phyloP scores from a whole-genome alignment of 768 basidiomycete genomes.

The Amanita polypyramis region DNA sequence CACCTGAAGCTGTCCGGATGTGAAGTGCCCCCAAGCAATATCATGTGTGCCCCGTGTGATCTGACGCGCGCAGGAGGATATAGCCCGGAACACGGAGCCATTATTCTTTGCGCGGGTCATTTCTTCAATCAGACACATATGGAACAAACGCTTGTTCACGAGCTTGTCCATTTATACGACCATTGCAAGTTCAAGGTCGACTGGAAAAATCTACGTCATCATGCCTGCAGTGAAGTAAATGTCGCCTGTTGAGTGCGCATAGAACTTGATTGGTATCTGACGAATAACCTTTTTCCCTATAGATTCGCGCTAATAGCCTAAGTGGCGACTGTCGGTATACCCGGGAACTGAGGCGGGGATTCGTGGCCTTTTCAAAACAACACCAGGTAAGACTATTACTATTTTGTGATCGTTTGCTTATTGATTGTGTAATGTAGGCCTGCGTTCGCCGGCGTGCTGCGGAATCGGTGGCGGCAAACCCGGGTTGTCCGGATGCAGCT shows the following conservation, averaged over 20 bases:
- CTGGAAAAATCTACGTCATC: constrained; percentile 84
- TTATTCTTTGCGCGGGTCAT: constrained; percentile 79
- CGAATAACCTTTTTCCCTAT: constrained; percentile 5
- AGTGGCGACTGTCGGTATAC: constrained; percentile 88
- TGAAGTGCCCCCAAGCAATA: constrained; percentile 56
- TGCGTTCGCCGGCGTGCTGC: constrained; percentile 87
- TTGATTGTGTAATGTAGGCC: constrained; percentile 32
- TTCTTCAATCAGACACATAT: constrained; percentile 77
- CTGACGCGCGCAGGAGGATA: constrained; percentile 70
- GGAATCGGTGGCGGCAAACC: constrained; percentile 71
- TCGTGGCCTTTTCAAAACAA: constrained; percentile 79
- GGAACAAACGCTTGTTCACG: constrained; percentile 91
- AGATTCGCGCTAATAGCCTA: constrained; percentile 94
- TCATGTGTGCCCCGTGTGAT: constrained; percentile 83
- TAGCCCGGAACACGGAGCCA: constrained; percentile 61
- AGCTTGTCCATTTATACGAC: constrained; percentile 93
- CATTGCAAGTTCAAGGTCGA: constrained; percentile 91
- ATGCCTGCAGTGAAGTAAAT: constrained; percentile 93
- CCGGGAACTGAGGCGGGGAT: constrained; percentile 71
- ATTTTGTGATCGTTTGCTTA: neutral
- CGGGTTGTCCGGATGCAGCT: constrained; percentile 63
- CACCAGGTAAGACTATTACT: constrained; percentile 58
- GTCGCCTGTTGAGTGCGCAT: constrained; percentile 1
- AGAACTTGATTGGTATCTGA: constrained; percentile 1
- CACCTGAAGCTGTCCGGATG: constrained; percentile 75